phyloP scores from a whole-genome alignment of 2,329 filamentous ascomycete species.

The Spiromastix sp. region DNA sequence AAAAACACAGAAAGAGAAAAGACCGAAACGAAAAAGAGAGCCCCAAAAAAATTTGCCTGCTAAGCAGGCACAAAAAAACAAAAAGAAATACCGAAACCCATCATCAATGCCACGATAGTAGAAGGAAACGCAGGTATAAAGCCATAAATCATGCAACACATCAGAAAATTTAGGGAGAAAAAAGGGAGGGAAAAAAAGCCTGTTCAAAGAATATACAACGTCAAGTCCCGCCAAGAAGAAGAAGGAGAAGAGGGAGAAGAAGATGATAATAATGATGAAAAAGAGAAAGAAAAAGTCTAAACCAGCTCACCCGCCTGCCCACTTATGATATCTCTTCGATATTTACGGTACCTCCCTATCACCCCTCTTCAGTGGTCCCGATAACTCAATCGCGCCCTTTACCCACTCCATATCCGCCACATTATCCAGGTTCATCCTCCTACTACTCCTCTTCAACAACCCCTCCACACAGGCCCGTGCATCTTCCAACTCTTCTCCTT shows the following conservation, averaged over 20 bases:
- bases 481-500: slow-evolving; percentile 56
- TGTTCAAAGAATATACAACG: background rate
- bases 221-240: background rate
- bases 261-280: background rate
- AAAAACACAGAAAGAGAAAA: background rate
- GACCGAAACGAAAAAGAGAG: background rate
- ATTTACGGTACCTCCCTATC: slow-evolving; percentile 40
- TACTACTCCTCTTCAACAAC: slow-evolving; percentile 70
- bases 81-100: background rate
- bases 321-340: background rate
- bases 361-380: slow-evolving; percentile 44
- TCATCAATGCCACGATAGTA: background rate
- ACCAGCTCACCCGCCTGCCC: slow-evolving; percentile 3
- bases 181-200: background rate
- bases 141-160: background rate
- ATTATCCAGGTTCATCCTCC: slow-evolving; percentile 63
- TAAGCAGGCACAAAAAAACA: slow-evolving; percentile 1
- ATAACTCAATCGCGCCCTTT: slow-evolving; percentile 57
- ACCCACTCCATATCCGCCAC: slow-evolving; percentile 71
- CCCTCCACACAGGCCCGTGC: slow-evolving; percentile 76
- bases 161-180: background rate
- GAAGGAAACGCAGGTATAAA: background rate
- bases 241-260: slow-evolving; percentile 1
- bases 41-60: background rate
- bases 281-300: background rate